Percentiles rank a stretch among this genome's conserved stretches.
These are phyloP conservation scores for Knoxia roxburghii DNA, from an alignment of 257 asterid genomes.

Conservation along the genomic window DNA sequence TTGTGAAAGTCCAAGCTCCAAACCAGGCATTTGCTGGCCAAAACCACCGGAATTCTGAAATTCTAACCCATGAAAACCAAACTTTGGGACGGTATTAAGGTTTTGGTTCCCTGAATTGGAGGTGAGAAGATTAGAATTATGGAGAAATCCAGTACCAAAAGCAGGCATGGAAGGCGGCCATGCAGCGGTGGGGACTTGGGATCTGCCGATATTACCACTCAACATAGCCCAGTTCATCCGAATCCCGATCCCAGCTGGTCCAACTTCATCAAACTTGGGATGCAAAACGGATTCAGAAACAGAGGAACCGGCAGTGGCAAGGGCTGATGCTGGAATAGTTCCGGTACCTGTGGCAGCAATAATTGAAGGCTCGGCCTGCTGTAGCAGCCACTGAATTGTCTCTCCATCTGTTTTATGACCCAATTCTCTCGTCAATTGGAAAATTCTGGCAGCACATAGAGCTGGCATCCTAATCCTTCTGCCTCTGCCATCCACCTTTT, in stretches of 20 bases:
- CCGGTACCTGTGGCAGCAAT: constrained; percentile 69
- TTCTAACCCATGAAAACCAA: constrained; percentile 39
- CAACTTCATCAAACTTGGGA: constrained; percentile 26
- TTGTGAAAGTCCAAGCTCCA: constrained; percentile 79
- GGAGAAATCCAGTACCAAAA: constrained; percentile 40
- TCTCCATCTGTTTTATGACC: constrained; percentile 75
- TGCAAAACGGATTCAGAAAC: constrained; percentile 37
- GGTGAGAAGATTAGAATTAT: constrained; percentile 22
- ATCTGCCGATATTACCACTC: constrained; percentile 31
- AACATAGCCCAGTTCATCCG: constrained; percentile 30
- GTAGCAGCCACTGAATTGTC: constrained; percentile 69
- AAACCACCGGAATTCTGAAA: constrained; percentile 24
- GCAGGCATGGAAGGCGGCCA: constrained; percentile 59
- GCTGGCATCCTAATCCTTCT: constrained; percentile 68
- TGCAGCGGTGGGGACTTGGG: constrained; percentile 23
- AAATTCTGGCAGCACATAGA: constrained; percentile 60
- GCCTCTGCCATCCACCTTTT: constrained; percentile 70
- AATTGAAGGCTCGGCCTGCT: constrained; percentile 66
- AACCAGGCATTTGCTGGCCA: constrained; percentile 43
- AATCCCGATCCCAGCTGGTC: constrained; percentile 24
- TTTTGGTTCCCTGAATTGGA: constrained; percentile 20
- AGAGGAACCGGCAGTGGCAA: constrained; percentile 40
- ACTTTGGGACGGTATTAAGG: constrained; percentile 27
- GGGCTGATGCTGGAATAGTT: constrained; percentile 64
- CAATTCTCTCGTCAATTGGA: constrained; percentile 55